These are phyloP conservation scores for rapeseed (Brassica napus) DNA, from an alignment of 345 rosid genomes.

Conservation along the genomic window Da-Ae NC_063452.1:13430001-13430500, in stretches of 20 bases:
- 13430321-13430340: neutral
- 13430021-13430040: conserved; percentile 53
- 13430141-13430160: conserved; percentile 52
- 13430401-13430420: neutral
- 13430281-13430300: neutral
- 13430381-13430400: neutral
- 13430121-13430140: conserved; percentile 55
- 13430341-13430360: neutral
- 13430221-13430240: neutral
- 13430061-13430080: conserved; percentile 64
- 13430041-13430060: conserved; percentile 68
- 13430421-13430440: neutral
- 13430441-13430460: neutral
- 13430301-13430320: neutral
- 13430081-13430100: conserved; percentile 87
- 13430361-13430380: neutral
- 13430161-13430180: conserved; percentile 55
- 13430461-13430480: neutral
- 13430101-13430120: conserved; percentile 56
- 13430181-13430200: conserved; percentile 87
- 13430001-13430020: conserved; percentile 55
- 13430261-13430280: neutral
- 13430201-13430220: conserved; percentile 56
- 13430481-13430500: neutral
- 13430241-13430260: neutral